Percentiles rank a stretch among this genome's conserved stretches.
These are phyloP conservation scores for Neonectria ditissima DNA, from an alignment of 2,329 filamentous ascomycete genomes.

Conservation along the genomic window DNA sequence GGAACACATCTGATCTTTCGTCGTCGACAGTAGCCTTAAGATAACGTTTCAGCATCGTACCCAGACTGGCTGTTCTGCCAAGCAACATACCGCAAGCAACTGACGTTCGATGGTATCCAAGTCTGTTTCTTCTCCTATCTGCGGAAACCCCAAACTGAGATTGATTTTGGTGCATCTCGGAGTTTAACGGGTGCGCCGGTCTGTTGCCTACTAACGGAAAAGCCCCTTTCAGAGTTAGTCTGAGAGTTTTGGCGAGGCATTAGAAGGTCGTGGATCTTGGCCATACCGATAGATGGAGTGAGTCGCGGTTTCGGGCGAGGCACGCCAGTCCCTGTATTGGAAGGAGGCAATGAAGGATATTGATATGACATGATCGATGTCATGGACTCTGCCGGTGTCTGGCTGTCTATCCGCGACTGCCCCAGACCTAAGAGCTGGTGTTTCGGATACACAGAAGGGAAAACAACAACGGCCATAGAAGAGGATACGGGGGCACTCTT, in stretches of 20 bases:
- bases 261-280: conserved; percentile 49
- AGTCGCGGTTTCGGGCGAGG: conserved; percentile 50
- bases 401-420: conserved; percentile 25
- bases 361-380: conserved; percentile 59
- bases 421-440: conserved; percentile 22
- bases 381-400: conserved; percentile 31
- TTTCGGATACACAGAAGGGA: conserved; percentile 27
- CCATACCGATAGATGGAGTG: conserved; percentile 48
- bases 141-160: conserved; percentile 50
- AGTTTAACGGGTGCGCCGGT: conserved; percentile 53
- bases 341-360: conserved; percentile 58
- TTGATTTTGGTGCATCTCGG: conserved; percentile 46
- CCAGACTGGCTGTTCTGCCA: neutral
- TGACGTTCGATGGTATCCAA: conserved; percentile 94
- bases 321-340: conserved; percentile 56
- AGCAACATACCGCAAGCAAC: conserved; percentile 89
- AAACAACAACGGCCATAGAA: conserved; percentile 39
- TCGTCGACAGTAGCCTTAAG: conserved; percentile 86
- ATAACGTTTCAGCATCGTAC: conserved; percentile 15
- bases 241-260: conserved; percentile 51
- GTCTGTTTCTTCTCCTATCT: conserved; percentile 81
- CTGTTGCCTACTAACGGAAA: conserved; percentile 63
- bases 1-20: conserved; percentile 94
- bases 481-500: conserved; percentile 9
- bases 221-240: conserved; percentile 59